These are phyloP conservation scores for Papiliotrema fonsecae DNA, from an alignment of 1,284 basidiomycete genomes.

Conservation along the genomic window DNA sequence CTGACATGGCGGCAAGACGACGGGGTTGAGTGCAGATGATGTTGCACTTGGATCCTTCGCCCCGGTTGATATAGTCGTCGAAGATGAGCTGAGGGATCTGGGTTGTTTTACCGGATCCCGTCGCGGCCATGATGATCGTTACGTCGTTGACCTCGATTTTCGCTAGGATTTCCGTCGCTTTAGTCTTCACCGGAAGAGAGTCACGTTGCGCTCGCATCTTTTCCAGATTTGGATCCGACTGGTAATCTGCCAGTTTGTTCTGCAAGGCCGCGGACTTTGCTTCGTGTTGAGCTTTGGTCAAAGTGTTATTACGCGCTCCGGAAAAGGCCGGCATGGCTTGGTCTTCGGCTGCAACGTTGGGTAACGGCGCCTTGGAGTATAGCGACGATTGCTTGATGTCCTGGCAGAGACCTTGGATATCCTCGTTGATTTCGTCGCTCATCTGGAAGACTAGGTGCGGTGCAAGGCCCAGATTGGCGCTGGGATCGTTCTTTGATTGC, in stretches of 20 bases:
- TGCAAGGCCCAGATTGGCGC: slow-evolving; percentile 55
- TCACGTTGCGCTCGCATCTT: slow-evolving; percentile 65
- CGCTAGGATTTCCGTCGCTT: slow-evolving; percentile 61
- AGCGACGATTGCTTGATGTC: slow-evolving; percentile 60
- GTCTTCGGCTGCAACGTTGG: slow-evolving; percentile 19
- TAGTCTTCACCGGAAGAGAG: slow-evolving; percentile 68
- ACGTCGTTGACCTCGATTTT: slow-evolving; percentile 77
- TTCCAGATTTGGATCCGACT: slow-evolving; percentile 59
- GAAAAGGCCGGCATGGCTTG: slow-evolving; percentile 28
- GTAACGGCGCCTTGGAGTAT: slow-evolving; percentile 46
- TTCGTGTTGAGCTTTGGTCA: slow-evolving; percentile 39
- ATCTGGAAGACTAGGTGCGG: slow-evolving; percentile 69
- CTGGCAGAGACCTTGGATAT: slow-evolving; percentile 65
- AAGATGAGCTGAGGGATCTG: slow-evolving; percentile 91
- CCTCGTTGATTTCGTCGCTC: slow-evolving; percentile 64
- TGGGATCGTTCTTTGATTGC: slow-evolving; percentile 31
- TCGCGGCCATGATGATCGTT: slow-evolving; percentile 89
- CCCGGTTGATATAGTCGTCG: slow-evolving; percentile 73
- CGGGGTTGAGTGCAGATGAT: slow-evolving; percentile 92
- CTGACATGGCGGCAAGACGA: slow-evolving; percentile 85
- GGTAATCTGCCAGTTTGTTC: slow-evolving; percentile 59
- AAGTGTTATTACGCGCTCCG: slow-evolving; percentile 15
- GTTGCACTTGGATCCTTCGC: slow-evolving; percentile 80
- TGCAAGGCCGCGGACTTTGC: slow-evolving; percentile 62
- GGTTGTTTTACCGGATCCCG: slow-evolving; percentile 93